These are phyloP conservation scores for Coniosporium apollinis DNA, from an alignment of 495 filamentous ascomycete species.

Conservation along the genomic window DNA sequence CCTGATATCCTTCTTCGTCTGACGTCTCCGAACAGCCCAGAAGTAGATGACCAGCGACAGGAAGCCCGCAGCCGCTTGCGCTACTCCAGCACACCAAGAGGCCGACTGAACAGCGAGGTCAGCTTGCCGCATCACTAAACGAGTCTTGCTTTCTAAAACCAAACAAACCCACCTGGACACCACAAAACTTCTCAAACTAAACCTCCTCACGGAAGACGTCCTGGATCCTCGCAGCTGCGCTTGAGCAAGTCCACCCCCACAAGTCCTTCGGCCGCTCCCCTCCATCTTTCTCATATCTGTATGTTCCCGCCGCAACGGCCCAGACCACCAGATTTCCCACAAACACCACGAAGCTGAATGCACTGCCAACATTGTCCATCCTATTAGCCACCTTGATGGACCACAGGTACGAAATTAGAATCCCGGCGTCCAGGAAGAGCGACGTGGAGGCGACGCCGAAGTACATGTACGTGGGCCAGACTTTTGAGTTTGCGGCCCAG, in stretches of 20 bases:
- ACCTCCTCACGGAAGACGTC: slow-evolving; percentile 15
- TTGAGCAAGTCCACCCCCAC: slow-evolving; percentile 24
- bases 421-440: slow-evolving; percentile 2
- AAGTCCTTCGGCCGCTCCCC: slow-evolving; percentile 14
- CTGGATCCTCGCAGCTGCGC: slow-evolving; percentile 17
- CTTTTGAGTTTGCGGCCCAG: slow-evolving; percentile 2
- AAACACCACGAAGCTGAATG: background rate
- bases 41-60: slow-evolving; percentile 14
- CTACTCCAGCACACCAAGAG: slow-evolving; percentile 17
- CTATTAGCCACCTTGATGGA: slow-evolving; percentile 5
- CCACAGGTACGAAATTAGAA: slow-evolving; percentile 4
- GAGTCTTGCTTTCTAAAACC: background rate
- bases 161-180: slow-evolving; percentile 15
- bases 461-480: slow-evolving; percentile 9
- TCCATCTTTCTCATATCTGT: slow-evolving; percentile 4
- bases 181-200: slow-evolving; percentile 19
- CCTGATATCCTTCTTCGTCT: slow-evolving; percentile 15
- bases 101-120: slow-evolving; percentile 6
- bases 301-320: slow-evolving; percentile 1
- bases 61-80: slow-evolving; percentile 12
- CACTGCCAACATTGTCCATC: slow-evolving; percentile 1
- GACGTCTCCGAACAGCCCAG: slow-evolving; percentile 9
- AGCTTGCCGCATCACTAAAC: slow-evolving; percentile 2
- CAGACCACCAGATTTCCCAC: slow-evolving; percentile 5
- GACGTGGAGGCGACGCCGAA: slow-evolving; percentile 2